Base-by-base conservation (phyloP, 345 rosid species). In the Moricandia moricandioides region DNA sequence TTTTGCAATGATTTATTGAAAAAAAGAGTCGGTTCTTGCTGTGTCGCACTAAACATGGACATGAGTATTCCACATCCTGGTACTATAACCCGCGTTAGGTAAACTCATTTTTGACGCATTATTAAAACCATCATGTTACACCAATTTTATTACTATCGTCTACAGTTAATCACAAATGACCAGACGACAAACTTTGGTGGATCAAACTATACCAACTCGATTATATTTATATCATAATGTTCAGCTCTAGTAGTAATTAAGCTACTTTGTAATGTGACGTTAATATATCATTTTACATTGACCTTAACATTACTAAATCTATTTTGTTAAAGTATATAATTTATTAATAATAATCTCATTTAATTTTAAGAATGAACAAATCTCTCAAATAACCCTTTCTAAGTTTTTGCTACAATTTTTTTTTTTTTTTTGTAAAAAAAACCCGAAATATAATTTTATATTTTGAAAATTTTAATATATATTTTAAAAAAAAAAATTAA, bases 41-140 rank as follows among this genome's bases (percentile, higher is more conserved):
- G 62, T 62, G 76, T 84, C 69, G 70, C 91, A 85, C 86, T 85
- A 49, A 80, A 69, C 56, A 67, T 82, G 78, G 85, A 84, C 85
- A 63, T 72, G 37, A 81, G 57, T 70, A 70, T 69, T 70, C 81
- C 80, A 68, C 82, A 72, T 77, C 80, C 69, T 77, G 49, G 14
- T 68, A 16, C 43, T 37, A 56, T 69, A 21, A 21, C 54, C 69
- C 74, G 69, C 69, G 37, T 69, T 67, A 67, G 18, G 58, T 69
- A 62, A 60, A 16, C 64, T 67, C 12, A 47, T 6, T 7, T 65
- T 67, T 49, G 52, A 74, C 67, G 18, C 37, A 73, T n/a, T 71
- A 7, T 31, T 51, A 1, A 34, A n/a, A 31, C 14, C 13, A 61
- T 31, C 26, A 60, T 16, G 43, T 61, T 33, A 61, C 24, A 31